Percentiles rank a stretch among this genome's conserved stretches.
Conservation (phyloP, 495 filamentous ascomycete species). For the Tuber indicum region DNA sequence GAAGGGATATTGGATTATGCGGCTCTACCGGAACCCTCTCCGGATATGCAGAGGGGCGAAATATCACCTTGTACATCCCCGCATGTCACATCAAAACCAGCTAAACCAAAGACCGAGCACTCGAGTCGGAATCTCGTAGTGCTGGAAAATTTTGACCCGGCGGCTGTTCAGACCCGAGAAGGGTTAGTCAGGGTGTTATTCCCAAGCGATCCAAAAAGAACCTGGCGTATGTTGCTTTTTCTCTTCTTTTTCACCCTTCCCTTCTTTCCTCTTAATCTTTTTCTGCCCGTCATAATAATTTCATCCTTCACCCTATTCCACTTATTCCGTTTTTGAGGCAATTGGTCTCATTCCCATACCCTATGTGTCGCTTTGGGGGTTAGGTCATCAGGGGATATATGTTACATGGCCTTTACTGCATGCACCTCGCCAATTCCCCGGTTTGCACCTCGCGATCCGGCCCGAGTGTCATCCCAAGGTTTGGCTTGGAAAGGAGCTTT, state of each 20-base stretch:
- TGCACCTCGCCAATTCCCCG: constrained; percentile 30
- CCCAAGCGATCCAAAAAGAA: constrained; percentile 48
- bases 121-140: constrained; percentile 51
- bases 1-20: constrained; percentile 38
- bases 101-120: constrained; percentile 47
- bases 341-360: background rate
- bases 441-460: constrained; percentile 36
- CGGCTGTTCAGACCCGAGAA: constrained; percentile 49
- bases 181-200: constrained; percentile 51
- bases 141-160: constrained; percentile 53
- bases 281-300: background rate
- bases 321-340: background rate
- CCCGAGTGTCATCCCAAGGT: constrained; percentile 13
- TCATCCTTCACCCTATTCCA: background rate
- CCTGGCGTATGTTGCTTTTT: constrained; percentile 46
- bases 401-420: constrained; percentile 4
- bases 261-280: constrained; percentile 14
- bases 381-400: background rate
- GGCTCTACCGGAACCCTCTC: constrained; percentile 34
- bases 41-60: constrained; percentile 27
- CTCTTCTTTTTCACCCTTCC: constrained; percentile 10
- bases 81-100: constrained; percentile 16
- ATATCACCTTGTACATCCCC: constrained; percentile 41
- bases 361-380: background rate
- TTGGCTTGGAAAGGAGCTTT: background rate